Evolutionary conservation across 768 basidiomycete genomes (phyloP).

Genomic region (Rhizopogon sp.): DNA sequence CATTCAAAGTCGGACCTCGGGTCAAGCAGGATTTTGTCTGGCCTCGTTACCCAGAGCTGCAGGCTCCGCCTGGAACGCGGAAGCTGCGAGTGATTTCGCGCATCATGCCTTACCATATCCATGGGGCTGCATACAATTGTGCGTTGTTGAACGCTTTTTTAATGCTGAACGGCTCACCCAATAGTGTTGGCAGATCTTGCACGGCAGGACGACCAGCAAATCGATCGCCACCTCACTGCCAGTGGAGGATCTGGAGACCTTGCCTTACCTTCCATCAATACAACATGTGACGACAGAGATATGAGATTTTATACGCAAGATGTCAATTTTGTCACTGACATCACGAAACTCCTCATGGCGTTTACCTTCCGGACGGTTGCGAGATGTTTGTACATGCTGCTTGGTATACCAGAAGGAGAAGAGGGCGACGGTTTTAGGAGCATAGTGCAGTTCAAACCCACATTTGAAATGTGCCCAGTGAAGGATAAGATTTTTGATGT

Average conservation of each 20-base stretch:
- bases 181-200: background rate
- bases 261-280: background rate
- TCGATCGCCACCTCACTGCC: background rate
- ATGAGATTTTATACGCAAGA: background rate
- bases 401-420: background rate
- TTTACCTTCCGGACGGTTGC: conserved; percentile 4
- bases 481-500: background rate
- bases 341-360: conserved; percentile 3
- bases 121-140: background rate
- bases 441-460: background rate
- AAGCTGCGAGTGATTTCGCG: conserved; percentile 2
- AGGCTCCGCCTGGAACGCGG: conserved; percentile 4
- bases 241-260: background rate
- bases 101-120: background rate
- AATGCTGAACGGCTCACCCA: background rate
- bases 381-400: conserved; percentile 1
- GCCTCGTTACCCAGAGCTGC: conserved; percentile 3
- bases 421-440: background rate
- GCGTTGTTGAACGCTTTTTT: background rate
- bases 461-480: background rate
- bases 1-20: conserved; percentile 3
- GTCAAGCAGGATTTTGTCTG: conserved; percentile 1
- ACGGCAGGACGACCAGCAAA: background rate
- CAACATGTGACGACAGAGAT: background rate
- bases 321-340: conserved; percentile 1